Evolutionary conservation across 441 rosid genomes (phyloP), one percentile per base, ranked within the genome.

Genomic region (Aquilaria agallochum): DNA sequence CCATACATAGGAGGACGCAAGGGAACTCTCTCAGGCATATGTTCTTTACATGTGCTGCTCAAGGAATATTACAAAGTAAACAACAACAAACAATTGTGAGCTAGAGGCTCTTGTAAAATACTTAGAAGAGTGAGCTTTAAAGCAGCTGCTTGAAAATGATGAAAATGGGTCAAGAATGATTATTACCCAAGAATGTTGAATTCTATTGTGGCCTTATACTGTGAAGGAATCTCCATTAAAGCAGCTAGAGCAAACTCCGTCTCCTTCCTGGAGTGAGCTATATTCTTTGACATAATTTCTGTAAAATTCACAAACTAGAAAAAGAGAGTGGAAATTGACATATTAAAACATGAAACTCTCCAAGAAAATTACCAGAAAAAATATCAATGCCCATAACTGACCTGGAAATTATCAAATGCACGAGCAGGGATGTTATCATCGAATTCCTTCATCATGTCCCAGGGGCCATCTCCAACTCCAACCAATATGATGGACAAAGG

Each of bases 401-500:
- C 86, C 84, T 82, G 87, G 64, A 82, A 82, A 49, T 82, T 82
- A 65, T 80, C 87, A 61, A 82, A 82, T 33, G 67, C 76, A 45
- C 84, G 79, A 20, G 83, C 68, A 62, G 87, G 87, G 52, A 82
- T 80, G 55, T 80, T 79, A 64, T 82, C 87, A 47, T 82, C 87
- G 57, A 82, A 82, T 64, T 82, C 74, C 55, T 59, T 77, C 87
- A 82, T 82, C 76, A 72, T 73, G 66, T 82, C 87, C 83, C 87
- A 82, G 0, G 87, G 87, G 31, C 84, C 87, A 74, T 82, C 87
- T 58, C 87, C 87, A 60, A 82, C 87, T 51, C 87, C 87, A 40
- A 82, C 87, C 55, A 82, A 52, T 53, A 82, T 68, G 50, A 82
- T 80, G 3, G 87, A 82, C 63, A 82, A 75, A 5, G 87, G 83